phyloP scores from a whole-genome alignment of 805 yeast species.

The Teunomyces barrocoloradensis region DNA sequence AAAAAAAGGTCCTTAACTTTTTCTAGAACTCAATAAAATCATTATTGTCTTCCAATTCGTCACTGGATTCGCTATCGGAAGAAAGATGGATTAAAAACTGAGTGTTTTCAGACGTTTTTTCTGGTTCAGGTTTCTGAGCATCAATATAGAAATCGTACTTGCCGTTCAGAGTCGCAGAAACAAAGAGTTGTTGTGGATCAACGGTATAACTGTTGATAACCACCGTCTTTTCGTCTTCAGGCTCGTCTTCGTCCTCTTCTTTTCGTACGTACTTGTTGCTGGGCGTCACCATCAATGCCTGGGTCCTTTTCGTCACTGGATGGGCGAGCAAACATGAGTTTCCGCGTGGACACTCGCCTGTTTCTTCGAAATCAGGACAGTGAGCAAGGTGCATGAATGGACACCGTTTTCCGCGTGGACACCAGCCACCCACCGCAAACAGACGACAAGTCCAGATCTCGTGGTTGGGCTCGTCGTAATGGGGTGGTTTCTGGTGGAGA shows the following conservation, averaged over 20 bases:
- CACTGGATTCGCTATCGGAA: conserved; percentile 6
- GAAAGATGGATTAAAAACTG: conserved; percentile 16
- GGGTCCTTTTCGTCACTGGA: conserved; percentile 26
- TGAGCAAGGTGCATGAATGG: conserved; percentile 53
- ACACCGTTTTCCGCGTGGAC: conserved; percentile 60
- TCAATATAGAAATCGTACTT: conserved; percentile 27
- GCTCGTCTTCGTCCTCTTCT: conserved; percentile 16
- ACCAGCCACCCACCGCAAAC: conserved; percentile 68
- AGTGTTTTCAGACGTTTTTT: conserved; percentile 9
- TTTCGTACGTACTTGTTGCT: conserved; percentile 12
- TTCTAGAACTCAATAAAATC: conserved; percentile 20
- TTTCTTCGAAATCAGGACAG: conserved; percentile 71
- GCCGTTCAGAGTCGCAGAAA: conserved; percentile 13
- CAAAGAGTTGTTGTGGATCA: conserved; percentile 25
- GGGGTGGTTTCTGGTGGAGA: conserved; percentile 43
- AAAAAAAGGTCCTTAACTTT: too few relatives aligned
- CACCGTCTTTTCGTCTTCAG: conserved; percentile 11
- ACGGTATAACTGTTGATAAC: conserved; percentile 34
- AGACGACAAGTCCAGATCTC: conserved; percentile 57
- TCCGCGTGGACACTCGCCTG: conserved; percentile 57
- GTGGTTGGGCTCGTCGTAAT: conserved; percentile 42
- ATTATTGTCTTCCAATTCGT: conserved; percentile 21
- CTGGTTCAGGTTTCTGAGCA: background rate
- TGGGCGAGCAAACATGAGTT: conserved; percentile 54
- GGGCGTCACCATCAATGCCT: conserved; percentile 21